A percentile compares a stretch with the other conserved stretches of the same genome.
Evolutionary conservation across 148 eudicot genomes (phyloP).

Genomic region (Suaeda aralocaspica): DNA sequence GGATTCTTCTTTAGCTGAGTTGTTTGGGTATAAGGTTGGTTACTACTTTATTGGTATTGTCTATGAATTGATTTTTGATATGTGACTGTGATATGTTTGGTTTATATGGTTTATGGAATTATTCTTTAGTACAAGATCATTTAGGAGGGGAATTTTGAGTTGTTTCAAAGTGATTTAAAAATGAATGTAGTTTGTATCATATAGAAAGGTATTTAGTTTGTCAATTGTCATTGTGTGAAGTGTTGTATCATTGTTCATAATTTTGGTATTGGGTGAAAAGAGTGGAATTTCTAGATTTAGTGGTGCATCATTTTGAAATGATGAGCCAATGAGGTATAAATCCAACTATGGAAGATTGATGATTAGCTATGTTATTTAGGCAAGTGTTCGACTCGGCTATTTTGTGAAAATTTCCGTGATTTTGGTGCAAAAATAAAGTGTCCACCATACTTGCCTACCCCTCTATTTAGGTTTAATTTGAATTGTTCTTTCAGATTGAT

Average conservation of each 20-base stretch:
- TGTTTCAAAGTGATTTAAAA: neutral
- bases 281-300: neutral
- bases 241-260: neutral
- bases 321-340: too few relatives aligned
- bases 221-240: neutral
- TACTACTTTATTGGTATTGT: neutral
- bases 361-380: too few relatives aligned
- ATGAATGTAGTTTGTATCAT: too few relatives aligned
- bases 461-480: neutral
- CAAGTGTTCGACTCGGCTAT: too few relatives aligned
- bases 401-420: too few relatives aligned
- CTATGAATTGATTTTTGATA: neutral
- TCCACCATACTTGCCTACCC: neutral
- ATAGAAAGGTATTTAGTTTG: neutral
- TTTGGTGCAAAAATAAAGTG: too few relatives aligned
- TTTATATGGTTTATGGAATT: neutral
- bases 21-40: conserved; percentile 51
- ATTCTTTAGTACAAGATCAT: neutral
- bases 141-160: neutral
- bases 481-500: neutral
- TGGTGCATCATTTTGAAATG: too few relatives aligned
- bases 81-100: neutral
- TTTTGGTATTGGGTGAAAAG: neutral
- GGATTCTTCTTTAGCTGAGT: conserved; percentile 39
- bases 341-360: too few relatives aligned